Percentiles rank a stretch among this genome's conserved stretches.
These are phyloP conservation scores for Candida piceae DNA, from an alignment of 805 yeast genomes.

Conservation along the genomic window DNA sequence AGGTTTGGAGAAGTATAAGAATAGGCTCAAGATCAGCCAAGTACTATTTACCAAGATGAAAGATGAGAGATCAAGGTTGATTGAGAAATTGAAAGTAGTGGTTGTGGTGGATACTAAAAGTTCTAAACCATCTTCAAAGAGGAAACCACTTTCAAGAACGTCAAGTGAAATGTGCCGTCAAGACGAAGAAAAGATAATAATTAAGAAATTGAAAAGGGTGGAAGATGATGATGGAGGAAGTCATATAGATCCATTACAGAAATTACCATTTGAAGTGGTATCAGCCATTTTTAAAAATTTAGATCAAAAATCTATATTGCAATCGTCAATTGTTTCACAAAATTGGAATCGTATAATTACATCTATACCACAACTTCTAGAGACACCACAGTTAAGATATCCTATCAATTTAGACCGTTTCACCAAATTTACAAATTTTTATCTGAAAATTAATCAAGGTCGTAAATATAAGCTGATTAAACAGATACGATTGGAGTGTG, in stretches of 20 bases:
- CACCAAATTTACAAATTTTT: constrained; percentile 12
- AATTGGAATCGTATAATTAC: constrained; percentile 14
- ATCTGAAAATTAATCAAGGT: constrained; percentile 5
- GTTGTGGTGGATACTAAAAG: background rate
- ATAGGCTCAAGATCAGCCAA: constrained; percentile 28
- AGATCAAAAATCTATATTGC: constrained; percentile 12
- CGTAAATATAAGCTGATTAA: constrained; percentile 5
- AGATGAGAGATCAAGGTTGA: constrained; percentile 7
- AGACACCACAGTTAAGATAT: constrained; percentile 7
- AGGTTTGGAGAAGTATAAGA: constrained; percentile 24
- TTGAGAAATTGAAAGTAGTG: constrained; percentile 1
- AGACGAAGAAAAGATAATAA: constrained; percentile 4
- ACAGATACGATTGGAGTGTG: constrained; percentile 5
- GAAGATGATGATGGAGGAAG: background rate
- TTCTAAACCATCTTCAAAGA: too few species aligned
- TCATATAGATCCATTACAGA: constrained; percentile 17
- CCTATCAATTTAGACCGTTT: constrained; percentile 9
- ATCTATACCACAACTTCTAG: constrained; percentile 9
- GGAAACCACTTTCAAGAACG: too few species aligned
- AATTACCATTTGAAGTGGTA: constrained; percentile 25
- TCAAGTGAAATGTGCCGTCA: background rate
- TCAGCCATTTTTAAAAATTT: constrained; percentile 8
- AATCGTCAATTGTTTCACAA: constrained; percentile 13
- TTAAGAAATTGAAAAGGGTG: background rate
- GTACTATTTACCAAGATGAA: constrained; percentile 28